These are phyloP conservation scores for Scenedesmus sp. DNA, from an alignment of 163 green algal species.

Conservation along the genomic window DNA sequence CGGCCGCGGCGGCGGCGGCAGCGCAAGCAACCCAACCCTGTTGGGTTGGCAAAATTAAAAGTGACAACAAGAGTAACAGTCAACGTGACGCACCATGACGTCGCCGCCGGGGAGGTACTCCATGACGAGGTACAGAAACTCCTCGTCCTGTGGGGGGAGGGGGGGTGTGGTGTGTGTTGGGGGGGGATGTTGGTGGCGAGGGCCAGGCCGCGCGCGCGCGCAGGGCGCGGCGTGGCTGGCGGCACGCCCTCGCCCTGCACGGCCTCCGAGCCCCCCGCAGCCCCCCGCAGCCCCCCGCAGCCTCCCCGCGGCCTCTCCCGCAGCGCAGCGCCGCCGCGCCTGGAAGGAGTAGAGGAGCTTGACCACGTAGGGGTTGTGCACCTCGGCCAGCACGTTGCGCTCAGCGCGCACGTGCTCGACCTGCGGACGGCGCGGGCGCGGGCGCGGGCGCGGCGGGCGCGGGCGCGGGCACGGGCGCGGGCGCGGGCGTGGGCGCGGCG, in stretches of 20 bases:
- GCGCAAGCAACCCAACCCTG: background rate
- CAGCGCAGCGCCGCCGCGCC: slow-evolving; percentile 43
- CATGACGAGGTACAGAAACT: slow-evolving; percentile 98
- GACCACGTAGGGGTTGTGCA: slow-evolving; percentile 92
- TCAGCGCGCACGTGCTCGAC: slow-evolving; percentile 98
- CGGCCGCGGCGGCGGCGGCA: background rate
- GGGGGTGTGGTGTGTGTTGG: background rate
- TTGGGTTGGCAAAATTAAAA: background rate
- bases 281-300: too few relatives aligned
- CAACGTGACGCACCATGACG: slow-evolving; percentile 92
- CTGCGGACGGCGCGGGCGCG: too few relatives aligned
- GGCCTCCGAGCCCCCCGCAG: too few relatives aligned
- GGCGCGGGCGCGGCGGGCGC: too few relatives aligned
- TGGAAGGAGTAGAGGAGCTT: slow-evolving; percentile 97
- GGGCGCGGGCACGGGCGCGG: too few relatives aligned
- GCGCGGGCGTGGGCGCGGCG: too few relatives aligned
- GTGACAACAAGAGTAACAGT: background rate
- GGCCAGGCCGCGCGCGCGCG: background rate
- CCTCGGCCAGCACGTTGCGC: slow-evolving; percentile 94
- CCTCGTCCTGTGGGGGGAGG: slow-evolving; percentile 75
- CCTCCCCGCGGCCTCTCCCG: too few relatives aligned
- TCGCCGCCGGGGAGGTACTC: slow-evolving; percentile 98
- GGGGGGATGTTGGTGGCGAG: background rate
- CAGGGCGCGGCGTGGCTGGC: background rate
- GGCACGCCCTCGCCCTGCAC: background rate